A percentile compares a stretch with the other conserved stretches of the same genome.
Evolutionary conservation across 2,329 filamentous ascomycete genomes (phyloP).

Genomic region (Escovopsis sp.): DNA sequence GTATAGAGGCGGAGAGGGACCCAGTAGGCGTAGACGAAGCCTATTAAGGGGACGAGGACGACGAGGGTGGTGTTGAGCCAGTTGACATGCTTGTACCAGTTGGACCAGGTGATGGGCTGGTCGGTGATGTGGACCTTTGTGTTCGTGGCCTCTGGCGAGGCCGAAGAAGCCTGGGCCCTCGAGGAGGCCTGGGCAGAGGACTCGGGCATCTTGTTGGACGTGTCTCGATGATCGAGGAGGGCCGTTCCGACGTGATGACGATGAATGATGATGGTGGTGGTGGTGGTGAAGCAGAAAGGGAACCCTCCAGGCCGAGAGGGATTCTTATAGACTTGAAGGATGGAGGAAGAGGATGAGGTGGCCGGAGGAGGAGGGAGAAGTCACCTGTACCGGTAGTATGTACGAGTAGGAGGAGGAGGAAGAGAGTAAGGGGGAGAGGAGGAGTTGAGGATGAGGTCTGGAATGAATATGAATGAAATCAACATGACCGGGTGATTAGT

Average conservation of each 20-base stretch:
- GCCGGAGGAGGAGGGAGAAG: too few relatives aligned
- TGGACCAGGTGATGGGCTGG: constrained; percentile 60
- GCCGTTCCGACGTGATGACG: not conserved
- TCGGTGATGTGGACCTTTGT: constrained; percentile 82
- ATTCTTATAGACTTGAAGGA: not conserved
- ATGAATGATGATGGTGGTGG: not conserved
- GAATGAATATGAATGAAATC: constrained; percentile 12
- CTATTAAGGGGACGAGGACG: constrained; percentile 58
- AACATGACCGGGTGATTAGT: constrained; percentile 2
- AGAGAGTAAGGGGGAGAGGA: constrained; percentile 2
- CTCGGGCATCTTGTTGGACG: constrained; percentile 15
- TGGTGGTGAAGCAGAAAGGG: not conserved
- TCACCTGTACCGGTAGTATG: too few relatives aligned
- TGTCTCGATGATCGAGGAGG: not conserved
- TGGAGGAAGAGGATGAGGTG: not conserved
- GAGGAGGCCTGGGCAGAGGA: constrained; percentile 23
- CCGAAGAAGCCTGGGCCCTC: constrained; percentile 24
- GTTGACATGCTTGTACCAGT: constrained; percentile 89
- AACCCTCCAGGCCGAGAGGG: not conserved
- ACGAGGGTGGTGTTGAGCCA: constrained; percentile 83
- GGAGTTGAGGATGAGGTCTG: constrained; percentile 2
- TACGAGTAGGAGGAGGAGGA: constrained; percentile 1
- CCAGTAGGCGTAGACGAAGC: constrained; percentile 63
- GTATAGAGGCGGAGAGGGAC: constrained; percentile 61
- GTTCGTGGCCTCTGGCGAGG: constrained; percentile 49